These are phyloP conservation scores for Phialophora expanda DNA, from an alignment of 2,329 filamentous ascomycete genomes.

Conservation along the genomic window DNA sequence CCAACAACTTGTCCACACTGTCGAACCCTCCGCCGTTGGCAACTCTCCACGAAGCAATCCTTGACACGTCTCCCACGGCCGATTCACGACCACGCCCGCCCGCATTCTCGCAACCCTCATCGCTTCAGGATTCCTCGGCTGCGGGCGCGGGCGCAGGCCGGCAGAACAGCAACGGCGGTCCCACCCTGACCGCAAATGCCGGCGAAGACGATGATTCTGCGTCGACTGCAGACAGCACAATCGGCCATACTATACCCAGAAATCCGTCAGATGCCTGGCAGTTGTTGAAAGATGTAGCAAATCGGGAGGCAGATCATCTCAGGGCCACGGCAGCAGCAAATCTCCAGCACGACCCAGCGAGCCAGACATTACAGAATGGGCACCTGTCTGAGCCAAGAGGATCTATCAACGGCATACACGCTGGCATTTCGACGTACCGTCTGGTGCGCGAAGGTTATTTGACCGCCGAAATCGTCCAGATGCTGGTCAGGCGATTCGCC, in stretches of 20 bases:
- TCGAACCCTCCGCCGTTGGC: slow-evolving; percentile 24
- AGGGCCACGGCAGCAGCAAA: slow-evolving; percentile 35
- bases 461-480: slow-evolving; percentile 58
- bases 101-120: slow-evolving; percentile 26
- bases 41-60: slow-evolving; percentile 13
- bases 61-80: slow-evolving; percentile 6
- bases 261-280: slow-evolving; percentile 58
- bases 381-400: slow-evolving; percentile 26
- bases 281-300: slow-evolving; percentile 53
- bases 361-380: slow-evolving; percentile 38
- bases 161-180: slow-evolving; percentile 6
- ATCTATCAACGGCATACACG: slow-evolving; percentile 42
- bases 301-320: slow-evolving; percentile 41
- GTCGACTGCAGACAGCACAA: slow-evolving; percentile 46
- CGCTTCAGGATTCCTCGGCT: slow-evolving; percentile 18
- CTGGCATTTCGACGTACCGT: slow-evolving; percentile 50
- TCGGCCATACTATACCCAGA: slow-evolving; percentile 49
- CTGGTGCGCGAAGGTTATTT: slow-evolving; percentile 52
- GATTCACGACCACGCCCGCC: slow-evolving; percentile 23
- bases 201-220: slow-evolving; percentile 47
- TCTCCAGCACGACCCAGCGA: slow-evolving; percentile 37
- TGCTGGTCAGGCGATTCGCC: slow-evolving; percentile 64
- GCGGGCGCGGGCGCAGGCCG: background rate
- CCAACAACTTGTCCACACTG: slow-evolving; percentile 18
- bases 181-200: slow-evolving; percentile 1